Base-by-base conservation (phyloP, 352 stramenopile genomes). In the Phytophthora tentaculata region DNA sequence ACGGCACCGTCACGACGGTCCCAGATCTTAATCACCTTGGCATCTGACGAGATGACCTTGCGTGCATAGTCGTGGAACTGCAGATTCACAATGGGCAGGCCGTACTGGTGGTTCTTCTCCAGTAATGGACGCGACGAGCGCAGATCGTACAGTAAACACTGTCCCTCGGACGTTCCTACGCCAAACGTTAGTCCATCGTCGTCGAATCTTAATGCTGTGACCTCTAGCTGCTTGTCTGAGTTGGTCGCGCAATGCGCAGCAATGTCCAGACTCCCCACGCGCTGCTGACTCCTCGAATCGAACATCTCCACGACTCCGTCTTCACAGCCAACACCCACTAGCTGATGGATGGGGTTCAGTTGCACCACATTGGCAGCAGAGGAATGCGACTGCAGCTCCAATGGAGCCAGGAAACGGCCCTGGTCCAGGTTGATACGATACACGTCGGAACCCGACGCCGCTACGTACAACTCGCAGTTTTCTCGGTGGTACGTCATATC, bases 21-120 rank as follows among this genome's bases (percentile, higher is more conserved):
- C 97, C 98, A 99, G 68, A 99, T 96, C 81, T 99, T 99, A 55
- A 99, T 95, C 51, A 99, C 84, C 74, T 99, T 99, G 47, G 94
- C 81, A 79, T 99, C 97, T 8, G 90, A 89, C 26, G 94, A 98
- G 13, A 99, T 74, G 19, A 99, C 84, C 55, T 97, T 97, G 20
- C 83, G 86, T 71, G 65, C 80, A 71, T 79, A 91, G 68, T 95
- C 85, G 67, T 96, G 89, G 74, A 99, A 99, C 69, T 98, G 90
- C 45, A 98, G 54, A 61, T 96, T 90, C 51, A 98, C 76, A 74
- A 99, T 99, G 1, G 96, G 96, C 43, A 99, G 83, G 19, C 95
- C 96, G 75, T 99, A 99, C 77, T 99, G 97, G 77, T 99, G 97
- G 69, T 98, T 94, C 77, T 99, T 99, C 24, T 97, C 85, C 59